These are phyloP conservation scores for Rhodotorula toruloides DNA, from an alignment of 768 basidiomycete species.

Conservation along the genomic window DNA sequence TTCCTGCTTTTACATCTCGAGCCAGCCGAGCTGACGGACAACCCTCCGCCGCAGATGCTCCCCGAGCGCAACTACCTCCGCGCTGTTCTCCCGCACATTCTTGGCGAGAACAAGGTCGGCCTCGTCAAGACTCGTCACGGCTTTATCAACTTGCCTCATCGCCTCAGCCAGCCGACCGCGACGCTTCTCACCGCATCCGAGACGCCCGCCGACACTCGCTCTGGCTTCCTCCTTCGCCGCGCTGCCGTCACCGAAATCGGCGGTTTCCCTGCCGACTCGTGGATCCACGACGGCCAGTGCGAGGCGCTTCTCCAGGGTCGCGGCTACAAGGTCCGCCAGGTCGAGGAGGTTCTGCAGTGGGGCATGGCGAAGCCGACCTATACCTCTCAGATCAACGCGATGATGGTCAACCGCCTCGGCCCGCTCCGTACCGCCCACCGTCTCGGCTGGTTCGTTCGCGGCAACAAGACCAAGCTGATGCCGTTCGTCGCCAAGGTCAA, in stretches of 20 bases:
- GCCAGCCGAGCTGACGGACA: neutral
- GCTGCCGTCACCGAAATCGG: constrained; percentile 40
- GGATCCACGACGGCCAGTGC: constrained; percentile 41
- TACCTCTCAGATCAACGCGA: constrained; percentile 21
- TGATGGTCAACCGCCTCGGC: constrained; percentile 37
- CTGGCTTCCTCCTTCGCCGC: constrained; percentile 41
- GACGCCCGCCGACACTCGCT: constrained; percentile 36
- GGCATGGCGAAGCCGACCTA: constrained; percentile 38
- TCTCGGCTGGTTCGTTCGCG: constrained; percentile 27
- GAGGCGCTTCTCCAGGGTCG: constrained; percentile 38
- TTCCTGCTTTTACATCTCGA: neutral
- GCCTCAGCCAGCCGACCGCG: constrained; percentile 23
- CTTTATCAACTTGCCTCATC: constrained; percentile 42
- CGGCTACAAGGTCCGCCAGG: constrained; percentile 35
- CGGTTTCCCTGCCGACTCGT: constrained; percentile 40
- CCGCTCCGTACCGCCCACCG: constrained; percentile 33
- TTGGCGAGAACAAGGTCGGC: constrained; percentile 33
- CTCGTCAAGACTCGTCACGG: constrained; percentile 41
- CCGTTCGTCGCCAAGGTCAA: constrained; percentile 25
- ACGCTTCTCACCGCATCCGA: constrained; percentile 39
- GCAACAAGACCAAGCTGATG: constrained; percentile 34
- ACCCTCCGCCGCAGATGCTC: constrained; percentile 22
- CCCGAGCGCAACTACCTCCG: constrained; percentile 41
- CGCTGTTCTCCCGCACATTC: constrained; percentile 36
- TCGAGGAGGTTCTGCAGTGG: constrained; percentile 41